These are phyloP conservation scores for Penicillium canescens DNA, from an alignment of 495 filamentous ascomycete genomes.

Conservation along the genomic window DNA sequence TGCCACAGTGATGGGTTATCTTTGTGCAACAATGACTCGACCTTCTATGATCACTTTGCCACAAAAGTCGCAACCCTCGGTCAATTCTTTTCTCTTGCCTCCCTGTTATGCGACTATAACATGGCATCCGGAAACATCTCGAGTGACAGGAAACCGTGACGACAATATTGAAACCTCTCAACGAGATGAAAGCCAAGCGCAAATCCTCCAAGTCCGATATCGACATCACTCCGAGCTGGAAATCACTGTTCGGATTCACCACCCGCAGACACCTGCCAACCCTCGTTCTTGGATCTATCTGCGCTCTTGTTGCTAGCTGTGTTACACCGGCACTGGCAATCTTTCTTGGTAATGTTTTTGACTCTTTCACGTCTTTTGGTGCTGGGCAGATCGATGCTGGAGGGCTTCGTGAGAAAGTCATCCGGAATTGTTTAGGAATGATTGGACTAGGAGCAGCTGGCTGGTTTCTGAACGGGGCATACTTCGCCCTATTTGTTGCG, in stretches of 20 bases:
- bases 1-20: background rate
- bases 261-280: constrained; percentile 57
- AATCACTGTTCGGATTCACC: constrained; percentile 72
- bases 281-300: constrained; percentile 50
- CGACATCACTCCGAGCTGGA: constrained; percentile 36
- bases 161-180: background rate
- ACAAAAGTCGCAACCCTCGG: background rate
- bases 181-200: constrained; percentile 1
- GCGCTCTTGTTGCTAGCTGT: constrained; percentile 62
- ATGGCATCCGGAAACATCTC: background rate
- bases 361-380: constrained; percentile 66
- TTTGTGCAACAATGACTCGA: background rate
- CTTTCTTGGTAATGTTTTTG: constrained; percentile 75
- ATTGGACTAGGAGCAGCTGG: constrained; percentile 57
- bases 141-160: background rate
- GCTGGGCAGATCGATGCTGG: constrained; percentile 46
- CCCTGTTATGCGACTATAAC: background rate
- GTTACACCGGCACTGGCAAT: constrained; percentile 65
- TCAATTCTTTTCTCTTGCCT: background rate
- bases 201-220: background rate
- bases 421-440: constrained; percentile 58
- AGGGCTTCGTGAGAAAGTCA: constrained; percentile 56
- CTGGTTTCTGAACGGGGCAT: constrained; percentile 65
- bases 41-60: background rate
- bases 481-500: constrained; percentile 66